phyloP scores from a whole-genome alignment of 2,329 filamentous ascomycete genomes.

The Fusarium veterinarium region DNA sequence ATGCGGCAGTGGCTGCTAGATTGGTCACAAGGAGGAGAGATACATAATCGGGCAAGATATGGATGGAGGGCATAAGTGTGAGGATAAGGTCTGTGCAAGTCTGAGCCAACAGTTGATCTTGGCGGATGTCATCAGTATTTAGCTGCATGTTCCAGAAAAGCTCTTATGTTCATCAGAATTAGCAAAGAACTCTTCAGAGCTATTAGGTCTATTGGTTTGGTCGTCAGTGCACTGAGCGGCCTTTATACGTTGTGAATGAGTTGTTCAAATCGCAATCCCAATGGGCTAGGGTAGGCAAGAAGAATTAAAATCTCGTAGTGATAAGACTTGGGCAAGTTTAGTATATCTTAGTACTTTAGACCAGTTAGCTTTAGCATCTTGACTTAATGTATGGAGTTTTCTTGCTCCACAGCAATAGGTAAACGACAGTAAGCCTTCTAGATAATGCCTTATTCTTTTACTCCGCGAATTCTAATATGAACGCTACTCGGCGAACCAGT shows the following conservation, averaged over 20 bases:
- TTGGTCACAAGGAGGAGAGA: fast-evolving
- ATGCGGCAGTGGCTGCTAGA: not conserved
- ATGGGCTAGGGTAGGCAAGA: not conserved
- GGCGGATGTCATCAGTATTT: not conserved
- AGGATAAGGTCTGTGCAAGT: fast-evolving
- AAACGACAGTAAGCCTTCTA: too few relatives aligned
- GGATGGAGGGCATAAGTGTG: too few relatives aligned
- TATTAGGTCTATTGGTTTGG: fast-evolving
- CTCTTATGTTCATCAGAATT: fast-evolving
- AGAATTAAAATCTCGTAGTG: too few relatives aligned
- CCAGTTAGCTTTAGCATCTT: fast-evolving
- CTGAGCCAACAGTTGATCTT: too few relatives aligned
- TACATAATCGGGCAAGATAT: fast-evolving
- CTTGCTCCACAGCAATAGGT: not conserved
- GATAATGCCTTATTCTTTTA: not conserved
- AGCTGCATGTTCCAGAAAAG: fast-evolving
- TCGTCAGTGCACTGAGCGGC: fast-evolving
- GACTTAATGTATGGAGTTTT: fast-evolving
- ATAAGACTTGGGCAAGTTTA: not conserved
- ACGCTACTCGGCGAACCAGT: not conserved
- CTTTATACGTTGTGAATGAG: fast-evolving
- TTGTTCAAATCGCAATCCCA: not conserved
- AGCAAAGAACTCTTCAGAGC: fast-evolving
- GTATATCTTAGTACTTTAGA: not conserved
- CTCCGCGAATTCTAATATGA: fast-evolving